Percentiles rank a stretch among this genome's conserved stretches.
Conservation (phyloP, 2,329 filamentous ascomycete genomes). For the Ascochyta pisi region DNA sequence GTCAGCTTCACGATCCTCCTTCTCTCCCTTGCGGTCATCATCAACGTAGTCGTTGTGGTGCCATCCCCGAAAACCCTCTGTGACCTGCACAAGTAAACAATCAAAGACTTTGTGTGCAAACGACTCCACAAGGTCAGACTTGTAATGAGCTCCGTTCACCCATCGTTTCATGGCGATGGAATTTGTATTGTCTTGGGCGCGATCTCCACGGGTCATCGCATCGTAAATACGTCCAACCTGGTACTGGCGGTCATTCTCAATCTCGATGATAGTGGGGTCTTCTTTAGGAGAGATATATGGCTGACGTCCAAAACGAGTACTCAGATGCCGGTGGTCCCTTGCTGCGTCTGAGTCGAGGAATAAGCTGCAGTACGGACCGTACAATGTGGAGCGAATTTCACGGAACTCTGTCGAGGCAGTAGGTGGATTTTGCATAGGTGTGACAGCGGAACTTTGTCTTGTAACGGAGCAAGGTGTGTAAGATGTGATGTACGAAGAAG, state of each 20-base stretch:
- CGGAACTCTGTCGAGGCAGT: conserved; percentile 1
- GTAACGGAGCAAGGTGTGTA: conserved; percentile 10
- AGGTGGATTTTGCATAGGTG: conserved; percentile 11
- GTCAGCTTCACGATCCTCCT: conserved; percentile 41
- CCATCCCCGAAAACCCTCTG: conserved; percentile 44
- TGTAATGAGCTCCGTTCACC: conserved; percentile 41
- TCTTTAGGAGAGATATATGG: conserved; percentile 33
- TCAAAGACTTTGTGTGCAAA: conserved; percentile 46
- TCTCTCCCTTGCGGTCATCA: conserved; percentile 45
- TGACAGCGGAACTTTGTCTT: conserved; percentile 1
- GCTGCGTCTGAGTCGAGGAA: conserved; percentile 33
- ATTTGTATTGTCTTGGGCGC: conserved; percentile 37
- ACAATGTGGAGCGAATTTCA: conserved; percentile 19
- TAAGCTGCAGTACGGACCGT: conserved; percentile 26
- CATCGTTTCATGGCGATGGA: conserved; percentile 46
- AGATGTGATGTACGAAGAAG: conserved; percentile 18
- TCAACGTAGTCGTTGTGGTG: conserved; percentile 45
- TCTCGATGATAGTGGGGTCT: conserved; percentile 32
- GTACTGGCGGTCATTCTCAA: conserved; percentile 28
- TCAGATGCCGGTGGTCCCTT: conserved; percentile 32
- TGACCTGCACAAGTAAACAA: conserved; percentile 38
- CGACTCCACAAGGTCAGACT: conserved; percentile 39
- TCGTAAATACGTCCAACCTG: conserved; percentile 42
- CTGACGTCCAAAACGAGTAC: conserved; percentile 34
- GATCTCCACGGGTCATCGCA: conserved; percentile 41